These are phyloP conservation scores for Blastobotrys apis DNA, from an alignment of 1,139 yeast species.

Conservation along the genomic window DNA sequence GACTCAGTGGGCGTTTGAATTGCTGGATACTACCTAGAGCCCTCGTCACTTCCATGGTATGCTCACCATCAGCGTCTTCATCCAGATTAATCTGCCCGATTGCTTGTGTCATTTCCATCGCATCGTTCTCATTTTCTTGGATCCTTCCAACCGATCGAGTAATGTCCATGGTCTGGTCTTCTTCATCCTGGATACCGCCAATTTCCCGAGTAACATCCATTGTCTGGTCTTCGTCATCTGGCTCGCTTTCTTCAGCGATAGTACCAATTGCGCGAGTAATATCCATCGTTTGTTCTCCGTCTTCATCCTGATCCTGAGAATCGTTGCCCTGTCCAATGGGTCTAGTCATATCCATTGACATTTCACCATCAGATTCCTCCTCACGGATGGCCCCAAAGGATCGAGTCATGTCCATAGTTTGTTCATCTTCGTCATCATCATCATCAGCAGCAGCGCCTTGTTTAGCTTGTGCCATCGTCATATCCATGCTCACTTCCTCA, in stretches of 20 bases:
- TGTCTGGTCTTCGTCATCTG: neutral
- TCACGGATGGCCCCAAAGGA: conserved; percentile 22
- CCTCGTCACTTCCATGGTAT: conserved; percentile 18
- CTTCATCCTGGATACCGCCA: conserved; percentile 16
- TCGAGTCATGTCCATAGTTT: conserved; percentile 26
- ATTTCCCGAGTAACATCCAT: conserved; percentile 24
- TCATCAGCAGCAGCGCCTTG: conserved; percentile 9
- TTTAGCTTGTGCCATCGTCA: conserved; percentile 12
- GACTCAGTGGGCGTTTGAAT: conserved; percentile 8
- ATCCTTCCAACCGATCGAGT: neutral
- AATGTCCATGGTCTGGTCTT: neutral
- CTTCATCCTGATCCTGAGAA: neutral
- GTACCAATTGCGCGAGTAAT: conserved; percentile 23
- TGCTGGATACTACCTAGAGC: conserved; percentile 11
- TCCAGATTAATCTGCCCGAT: conserved; percentile 10
- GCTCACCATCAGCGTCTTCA: conserved; percentile 12
- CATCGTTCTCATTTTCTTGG: conserved; percentile 10
- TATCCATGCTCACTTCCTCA: conserved; percentile 21
- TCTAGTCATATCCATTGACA: conserved; percentile 16
- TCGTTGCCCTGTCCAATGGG: conserved; percentile 1
- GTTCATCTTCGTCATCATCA: conserved; percentile 7
- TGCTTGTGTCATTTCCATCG: conserved; percentile 20
- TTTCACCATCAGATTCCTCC: conserved; percentile 9
- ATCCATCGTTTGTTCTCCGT: conserved; percentile 23
- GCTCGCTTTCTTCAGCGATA: conserved; percentile 17